Conservation (phyloP, 2,329 filamentous ascomycete genomes). For the Arthrobotrys pseudoclavata region DNA sequence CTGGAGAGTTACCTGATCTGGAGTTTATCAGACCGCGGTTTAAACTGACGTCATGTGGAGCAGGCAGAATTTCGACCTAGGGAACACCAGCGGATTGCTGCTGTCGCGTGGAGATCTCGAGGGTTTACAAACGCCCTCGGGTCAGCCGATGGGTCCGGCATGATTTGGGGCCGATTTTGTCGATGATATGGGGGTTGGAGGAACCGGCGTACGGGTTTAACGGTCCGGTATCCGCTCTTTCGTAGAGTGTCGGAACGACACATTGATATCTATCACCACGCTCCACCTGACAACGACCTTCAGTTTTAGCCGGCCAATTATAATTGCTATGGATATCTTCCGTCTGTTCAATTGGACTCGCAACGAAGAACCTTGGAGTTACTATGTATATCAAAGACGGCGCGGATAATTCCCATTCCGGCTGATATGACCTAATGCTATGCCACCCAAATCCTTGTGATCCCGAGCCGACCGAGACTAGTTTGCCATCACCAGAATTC, state of each 20-base stretch:
- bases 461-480: too few relatives aligned
- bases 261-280: too few relatives aligned
- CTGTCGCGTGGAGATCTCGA: neutral
- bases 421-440: neutral
- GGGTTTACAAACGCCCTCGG: neutral
- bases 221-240: too few relatives aligned
- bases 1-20: neutral
- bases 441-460: neutral
- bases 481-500: too few relatives aligned
- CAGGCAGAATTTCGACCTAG: neutral
- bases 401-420: neutral
- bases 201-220: too few relatives aligned
- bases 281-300: too few relatives aligned
- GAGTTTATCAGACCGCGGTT: slow-evolving; percentile 4
- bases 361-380: too few relatives aligned
- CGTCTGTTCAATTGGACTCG: too few relatives aligned
- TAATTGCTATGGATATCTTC: too few relatives aligned
- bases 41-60: slow-evolving; percentile 3
- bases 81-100: neutral
- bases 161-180: neutral
- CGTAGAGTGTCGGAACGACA: too few relatives aligned
- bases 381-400: neutral
- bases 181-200: neutral
- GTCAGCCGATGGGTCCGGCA: neutral
- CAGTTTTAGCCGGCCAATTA: too few relatives aligned